These are phyloP conservation scores for Candida succiphila DNA, from an alignment of 805 yeast species.

Conservation along the genomic window DNA sequence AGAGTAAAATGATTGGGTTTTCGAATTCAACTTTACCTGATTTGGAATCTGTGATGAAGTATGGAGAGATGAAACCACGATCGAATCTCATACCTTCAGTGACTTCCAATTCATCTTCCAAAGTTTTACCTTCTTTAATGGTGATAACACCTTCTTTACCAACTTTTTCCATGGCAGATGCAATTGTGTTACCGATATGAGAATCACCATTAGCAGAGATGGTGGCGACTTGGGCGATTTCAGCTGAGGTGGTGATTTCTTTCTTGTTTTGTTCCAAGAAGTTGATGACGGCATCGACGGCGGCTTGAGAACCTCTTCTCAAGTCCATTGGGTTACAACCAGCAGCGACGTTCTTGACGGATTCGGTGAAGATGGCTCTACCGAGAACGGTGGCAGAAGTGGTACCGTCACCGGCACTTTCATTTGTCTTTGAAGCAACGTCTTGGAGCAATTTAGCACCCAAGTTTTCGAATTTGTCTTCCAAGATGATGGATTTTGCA, in stretches of 20 bases:
- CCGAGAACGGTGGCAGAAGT: slow-evolving; percentile 96
- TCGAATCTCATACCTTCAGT: slow-evolving; percentile 98
- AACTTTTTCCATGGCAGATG: slow-evolving; percentile 96
- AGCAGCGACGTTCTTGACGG: slow-evolving; percentile 95
- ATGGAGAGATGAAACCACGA: slow-evolving; percentile 95
- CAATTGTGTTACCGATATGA: slow-evolving; percentile 85
- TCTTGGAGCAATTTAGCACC: slow-evolving; percentile 95
- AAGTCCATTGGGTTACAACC: slow-evolving; percentile 99
- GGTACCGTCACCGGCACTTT: slow-evolving; percentile 98
- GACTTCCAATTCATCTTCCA: slow-evolving; percentile 92
- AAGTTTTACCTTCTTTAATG: slow-evolving; percentile 93
- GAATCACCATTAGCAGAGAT: slow-evolving; percentile 94
- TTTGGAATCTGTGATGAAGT: slow-evolving; percentile 91
- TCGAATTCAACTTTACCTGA: slow-evolving; percentile 90
- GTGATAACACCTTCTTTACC: slow-evolving; percentile 99
- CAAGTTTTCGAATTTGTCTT: slow-evolving; percentile 90
- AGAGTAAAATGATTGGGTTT: slow-evolving; percentile 78
- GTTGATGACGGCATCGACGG: slow-evolving; percentile 86
- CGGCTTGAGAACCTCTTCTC: slow-evolving; percentile 95
- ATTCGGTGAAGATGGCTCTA: slow-evolving; percentile 89
- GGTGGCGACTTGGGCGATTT: slow-evolving; percentile 96
- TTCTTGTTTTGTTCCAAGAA: slow-evolving; percentile 79
- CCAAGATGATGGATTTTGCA: slow-evolving; percentile 72
- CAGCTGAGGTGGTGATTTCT: slow-evolving; percentile 88
- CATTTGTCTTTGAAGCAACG: slow-evolving; percentile 95